A percentile compares a stretch with the other conserved stretches of the same genome.
phyloP scores from a whole-genome alignment of 768 basidiomycete species.

The Tricholoma matsutake region DNA sequence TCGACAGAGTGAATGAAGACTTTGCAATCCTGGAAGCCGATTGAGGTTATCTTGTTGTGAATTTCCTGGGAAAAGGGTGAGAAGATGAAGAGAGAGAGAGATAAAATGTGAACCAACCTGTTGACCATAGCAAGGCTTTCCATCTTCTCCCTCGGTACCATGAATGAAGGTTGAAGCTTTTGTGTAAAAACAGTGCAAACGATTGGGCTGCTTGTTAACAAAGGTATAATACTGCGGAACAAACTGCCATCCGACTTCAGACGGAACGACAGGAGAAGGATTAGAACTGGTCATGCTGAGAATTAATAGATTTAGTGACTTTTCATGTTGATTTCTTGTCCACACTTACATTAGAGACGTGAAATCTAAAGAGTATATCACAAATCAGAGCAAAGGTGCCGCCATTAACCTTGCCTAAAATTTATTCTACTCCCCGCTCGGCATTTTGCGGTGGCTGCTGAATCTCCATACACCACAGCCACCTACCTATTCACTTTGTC shows the following conservation, averaged over 20 bases:
- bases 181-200: slow-evolving; percentile 98
- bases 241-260: slow-evolving; percentile 99
- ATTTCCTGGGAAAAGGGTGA: slow-evolving; percentile 67
- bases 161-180: slow-evolving; percentile 97
- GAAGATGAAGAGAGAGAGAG: neutral
- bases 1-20: slow-evolving; percentile 99
- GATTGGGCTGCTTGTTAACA: slow-evolving; percentile 95
- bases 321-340: neutral
- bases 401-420: slow-evolving; percentile 20
- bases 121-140: slow-evolving; percentile 86
- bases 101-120: slow-evolving; percentile 49
- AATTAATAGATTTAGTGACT: neutral
- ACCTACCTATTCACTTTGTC: neutral
- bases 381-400: slow-evolving; percentile 4
- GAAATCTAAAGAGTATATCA: slow-evolving; percentile 34
- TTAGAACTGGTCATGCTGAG: slow-evolving; percentile 40
- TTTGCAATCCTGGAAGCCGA: slow-evolving; percentile 95
- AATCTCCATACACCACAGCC: slow-evolving; percentile 3
- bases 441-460: slow-evolving; percentile 20
- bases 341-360: slow-evolving; percentile 22
- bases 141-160: slow-evolving; percentile 95
- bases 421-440: slow-evolving; percentile 23
- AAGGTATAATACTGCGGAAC: slow-evolving; percentile 99
- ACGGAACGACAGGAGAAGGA: slow-evolving; percentile 64
- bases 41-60: slow-evolving; percentile 90